Percentiles rank a stretch among this genome's conserved stretches.
phyloP scores from a whole-genome alignment of 805 yeast genomes.

The Spathaspora sp. region DNA sequence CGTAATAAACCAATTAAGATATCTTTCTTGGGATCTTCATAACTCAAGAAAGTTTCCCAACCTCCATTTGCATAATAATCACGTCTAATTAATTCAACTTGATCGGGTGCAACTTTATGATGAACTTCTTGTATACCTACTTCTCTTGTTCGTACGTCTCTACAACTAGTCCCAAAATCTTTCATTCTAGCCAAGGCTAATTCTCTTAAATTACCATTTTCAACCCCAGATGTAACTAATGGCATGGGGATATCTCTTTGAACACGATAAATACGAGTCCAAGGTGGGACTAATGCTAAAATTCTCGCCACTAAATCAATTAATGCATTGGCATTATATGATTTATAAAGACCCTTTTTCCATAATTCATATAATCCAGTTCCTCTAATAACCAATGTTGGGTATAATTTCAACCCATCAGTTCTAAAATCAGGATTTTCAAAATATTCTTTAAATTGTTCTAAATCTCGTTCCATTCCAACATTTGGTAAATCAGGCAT shows the following conservation, averaged over 20 bases:
- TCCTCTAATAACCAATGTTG: conserved; percentile 94
- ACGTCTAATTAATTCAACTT: conserved; percentile 90
- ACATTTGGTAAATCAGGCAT: conserved; percentile 99
- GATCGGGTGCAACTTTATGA: conserved; percentile 94
- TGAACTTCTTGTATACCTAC: conserved; percentile 99
- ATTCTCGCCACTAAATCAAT: conserved; percentile 95
- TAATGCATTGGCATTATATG: conserved; percentile 90
- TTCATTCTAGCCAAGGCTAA: conserved; percentile 96
- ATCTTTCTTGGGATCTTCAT: conserved; percentile 96
- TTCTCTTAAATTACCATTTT: conserved; percentile 94
- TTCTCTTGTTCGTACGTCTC: conserved; percentile 96
- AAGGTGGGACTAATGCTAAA: conserved; percentile 94
- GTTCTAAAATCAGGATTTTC: conserved; percentile 97
- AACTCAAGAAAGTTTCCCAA: conserved; percentile 95
- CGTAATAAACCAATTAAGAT: conserved; percentile 88
- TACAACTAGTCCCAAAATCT: conserved; percentile 92
- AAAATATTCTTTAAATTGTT: conserved; percentile 93
- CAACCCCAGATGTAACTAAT: conserved; percentile 94
- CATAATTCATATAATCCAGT: conserved; percentile 96
- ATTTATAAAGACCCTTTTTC: conserved; percentile 93
- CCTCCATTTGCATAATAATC: conserved; percentile 98
- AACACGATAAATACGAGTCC: conserved; percentile 98
- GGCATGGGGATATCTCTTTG: conserved; percentile 99
- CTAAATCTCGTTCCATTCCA: conserved; percentile 96
- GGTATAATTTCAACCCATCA: conserved; percentile 93